Evolutionary conservation across 768 basidiomycete genomes (phyloP).

Genomic region (Termitomyces titanicus): DNA sequence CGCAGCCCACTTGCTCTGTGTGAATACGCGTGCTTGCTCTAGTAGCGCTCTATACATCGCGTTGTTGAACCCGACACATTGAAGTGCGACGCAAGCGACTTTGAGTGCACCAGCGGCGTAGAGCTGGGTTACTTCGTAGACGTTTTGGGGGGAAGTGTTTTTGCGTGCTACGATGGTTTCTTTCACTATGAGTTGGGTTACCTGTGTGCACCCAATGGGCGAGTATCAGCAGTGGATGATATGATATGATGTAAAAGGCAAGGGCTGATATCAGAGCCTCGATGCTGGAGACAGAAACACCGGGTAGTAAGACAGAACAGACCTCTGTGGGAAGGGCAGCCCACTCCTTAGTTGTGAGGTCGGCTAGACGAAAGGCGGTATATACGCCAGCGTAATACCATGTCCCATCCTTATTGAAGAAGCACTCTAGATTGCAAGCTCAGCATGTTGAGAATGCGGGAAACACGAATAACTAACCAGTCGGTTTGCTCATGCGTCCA

Average conservation of each 20-base stretch:
- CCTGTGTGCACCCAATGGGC: conserved; percentile 32
- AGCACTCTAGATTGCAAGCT: conserved; percentile 53
- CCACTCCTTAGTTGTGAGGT: conserved; percentile 68
- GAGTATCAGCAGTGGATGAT: background rate
- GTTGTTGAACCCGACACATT: conserved; percentile 75
- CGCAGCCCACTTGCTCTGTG: conserved; percentile 32
- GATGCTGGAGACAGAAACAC: background rate
- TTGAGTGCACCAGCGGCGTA: conserved; percentile 71
- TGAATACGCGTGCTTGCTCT: conserved; percentile 55
- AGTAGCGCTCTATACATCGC: conserved; percentile 60
- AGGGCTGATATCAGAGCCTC: conserved; percentile 3
- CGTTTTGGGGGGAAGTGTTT: conserved; percentile 73
- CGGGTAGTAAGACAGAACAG: conserved; percentile 6
- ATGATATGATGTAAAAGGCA: background rate
- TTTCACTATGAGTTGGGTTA: conserved; percentile 61
- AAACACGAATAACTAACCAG: conserved; percentile 39
- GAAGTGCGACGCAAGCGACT: conserved; percentile 69
- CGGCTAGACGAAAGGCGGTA: conserved; percentile 59
- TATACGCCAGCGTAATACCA: conserved; percentile 88
- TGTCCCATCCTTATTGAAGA: conserved; percentile 74
- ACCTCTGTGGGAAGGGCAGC: conserved; percentile 64
- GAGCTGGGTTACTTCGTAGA: conserved; percentile 71
- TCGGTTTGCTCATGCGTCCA: conserved; percentile 55
- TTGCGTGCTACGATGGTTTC: conserved; percentile 70
- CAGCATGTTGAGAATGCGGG: background rate